Evolutionary conservation across 176 grass and related monocot species (phyloP).

Genomic region (Oryza longistaminata): DNA sequence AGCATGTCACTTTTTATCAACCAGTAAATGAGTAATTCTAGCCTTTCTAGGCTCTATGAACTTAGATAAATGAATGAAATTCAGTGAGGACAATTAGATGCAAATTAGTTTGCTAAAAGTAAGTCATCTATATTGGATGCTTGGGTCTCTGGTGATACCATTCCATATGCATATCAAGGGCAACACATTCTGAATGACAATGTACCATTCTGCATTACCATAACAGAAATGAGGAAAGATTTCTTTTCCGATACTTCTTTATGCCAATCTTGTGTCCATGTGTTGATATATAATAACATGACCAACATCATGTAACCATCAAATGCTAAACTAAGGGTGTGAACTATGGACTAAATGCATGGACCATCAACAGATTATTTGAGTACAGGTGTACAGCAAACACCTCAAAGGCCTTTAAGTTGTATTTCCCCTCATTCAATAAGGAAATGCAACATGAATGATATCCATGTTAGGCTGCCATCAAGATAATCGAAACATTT

Average conservation of each 20-base stretch:
- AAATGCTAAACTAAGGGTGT: conserved; percentile 19
- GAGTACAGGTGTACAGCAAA: conserved; percentile 35
- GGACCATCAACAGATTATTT: conserved; percentile 33
- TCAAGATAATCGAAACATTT: conserved; percentile 36
- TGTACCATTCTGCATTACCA: conserved; percentile 16
- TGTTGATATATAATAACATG: conserved; percentile 8
- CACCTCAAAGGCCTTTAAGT: conserved; percentile 37
- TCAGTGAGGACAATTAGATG: conserved; percentile 29
- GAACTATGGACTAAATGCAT: conserved; percentile 33
- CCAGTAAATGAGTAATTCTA: conserved; percentile 3
- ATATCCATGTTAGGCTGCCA: conserved; percentile 44
- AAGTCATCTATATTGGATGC: neutral
- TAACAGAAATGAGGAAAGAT: conserved; percentile 20
- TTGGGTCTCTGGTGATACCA: neutral
- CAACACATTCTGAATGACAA: conserved; percentile 9
- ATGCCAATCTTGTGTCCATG: conserved; percentile 31
- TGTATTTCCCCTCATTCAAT: conserved; percentile 35
- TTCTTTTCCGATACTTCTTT: conserved; percentile 26
- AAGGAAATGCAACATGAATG: conserved; percentile 46
- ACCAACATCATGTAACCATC: conserved; percentile 38
- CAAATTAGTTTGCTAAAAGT: conserved; percentile 18
- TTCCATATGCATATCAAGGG: neutral
- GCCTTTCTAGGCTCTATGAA: neutral
- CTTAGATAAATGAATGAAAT: neutral
- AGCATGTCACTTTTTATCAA: neutral